These are phyloP conservation scores for Starmerella gropengiesseri DNA, from an alignment of 805 yeast genomes.

Conservation along the genomic window DNA sequence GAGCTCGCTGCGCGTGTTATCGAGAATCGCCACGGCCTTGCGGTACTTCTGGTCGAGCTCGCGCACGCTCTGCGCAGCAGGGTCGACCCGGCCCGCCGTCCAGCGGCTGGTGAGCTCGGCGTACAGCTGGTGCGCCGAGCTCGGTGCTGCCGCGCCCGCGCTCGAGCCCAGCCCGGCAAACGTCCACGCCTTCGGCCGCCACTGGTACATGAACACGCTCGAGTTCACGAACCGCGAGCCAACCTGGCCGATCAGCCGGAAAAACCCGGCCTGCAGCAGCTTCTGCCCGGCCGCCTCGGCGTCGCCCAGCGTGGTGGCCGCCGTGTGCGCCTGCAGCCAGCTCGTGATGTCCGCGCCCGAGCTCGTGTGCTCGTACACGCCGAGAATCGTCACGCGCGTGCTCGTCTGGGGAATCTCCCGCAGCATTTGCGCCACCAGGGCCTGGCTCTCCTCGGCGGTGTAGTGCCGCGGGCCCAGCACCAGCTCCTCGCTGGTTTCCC, in stretches of 20 bases:
- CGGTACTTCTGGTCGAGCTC: slow-evolving; percentile 48
- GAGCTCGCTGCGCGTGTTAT: slow-evolving; percentile 54
- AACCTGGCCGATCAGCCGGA: slow-evolving; percentile 54
- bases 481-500: slow-evolving; percentile 22
- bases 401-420: slow-evolving; percentile 42
- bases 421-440: slow-evolving; percentile 36
- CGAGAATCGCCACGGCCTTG: slow-evolving; percentile 47
- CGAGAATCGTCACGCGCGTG: slow-evolving; percentile 56
- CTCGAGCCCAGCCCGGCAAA: slow-evolving; percentile 33
- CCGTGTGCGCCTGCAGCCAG: slow-evolving; percentile 45
- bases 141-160: slow-evolving; percentile 1
- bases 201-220: slow-evolving; percentile 64
- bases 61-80: slow-evolving; percentile 34
- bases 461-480: slow-evolving; percentile 28
- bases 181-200: slow-evolving; percentile 61
- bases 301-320: slow-evolving; percentile 37
- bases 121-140: slow-evolving; percentile 11
- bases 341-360: slow-evolving; percentile 51
- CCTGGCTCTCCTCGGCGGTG: slow-evolving; percentile 35
- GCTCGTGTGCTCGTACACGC: slow-evolving; percentile 51
- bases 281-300: slow-evolving; percentile 71
- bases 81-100: slow-evolving; percentile 10
- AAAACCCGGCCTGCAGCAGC: slow-evolving; percentile 47
- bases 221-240: slow-evolving; percentile 56
- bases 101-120: slow-evolving; percentile 15